These are phyloP conservation scores for Cryptosporidium viatorum DNA, from an alignment of 169 alveolate species.

Conservation along the genomic window DNA sequence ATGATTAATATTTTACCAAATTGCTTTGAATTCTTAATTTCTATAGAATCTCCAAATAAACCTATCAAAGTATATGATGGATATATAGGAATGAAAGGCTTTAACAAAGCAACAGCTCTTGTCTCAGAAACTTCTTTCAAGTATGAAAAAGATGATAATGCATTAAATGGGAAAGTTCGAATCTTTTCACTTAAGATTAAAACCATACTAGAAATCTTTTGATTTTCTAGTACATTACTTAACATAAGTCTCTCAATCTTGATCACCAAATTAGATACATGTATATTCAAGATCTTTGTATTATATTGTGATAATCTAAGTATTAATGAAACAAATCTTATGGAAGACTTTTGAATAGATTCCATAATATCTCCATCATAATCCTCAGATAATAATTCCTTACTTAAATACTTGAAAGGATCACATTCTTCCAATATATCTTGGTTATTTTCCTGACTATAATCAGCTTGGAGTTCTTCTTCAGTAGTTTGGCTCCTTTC, in stretches of 20 bases:
- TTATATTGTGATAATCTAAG: constrained; percentile 48
- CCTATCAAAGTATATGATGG: constrained; percentile 40
- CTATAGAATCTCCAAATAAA: constrained; percentile 33
- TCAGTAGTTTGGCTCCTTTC: not conserved
- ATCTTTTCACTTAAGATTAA: constrained; percentile 31
- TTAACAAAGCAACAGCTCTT: constrained; percentile 11
- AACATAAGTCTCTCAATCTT: constrained; percentile 64
- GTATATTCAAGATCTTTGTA: constrained; percentile 13
- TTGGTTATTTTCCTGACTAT: not conserved
- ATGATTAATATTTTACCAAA: constrained; percentile 13
- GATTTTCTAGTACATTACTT: not conserved
- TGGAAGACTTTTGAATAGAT: constrained; percentile 55
- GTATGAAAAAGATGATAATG: constrained; percentile 37
- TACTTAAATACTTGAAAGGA: constrained; percentile 21
- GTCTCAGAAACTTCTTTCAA: constrained; percentile 34
- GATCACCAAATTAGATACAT: constrained; percentile 33
- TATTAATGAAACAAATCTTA: constrained; percentile 5
- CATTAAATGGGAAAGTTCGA: constrained; percentile 8
- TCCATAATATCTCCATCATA: constrained; percentile 49
- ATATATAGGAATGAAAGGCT: constrained; percentile 25
- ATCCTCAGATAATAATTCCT: constrained; percentile 45
- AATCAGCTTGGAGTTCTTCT: not conserved
- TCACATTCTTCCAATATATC: constrained; percentile 21
- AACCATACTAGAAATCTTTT: constrained; percentile 11
- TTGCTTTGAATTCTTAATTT: not conserved